Base-by-base conservation (phyloP, 169 alveolate species). In the Eimeria nieschulzi region DNA sequence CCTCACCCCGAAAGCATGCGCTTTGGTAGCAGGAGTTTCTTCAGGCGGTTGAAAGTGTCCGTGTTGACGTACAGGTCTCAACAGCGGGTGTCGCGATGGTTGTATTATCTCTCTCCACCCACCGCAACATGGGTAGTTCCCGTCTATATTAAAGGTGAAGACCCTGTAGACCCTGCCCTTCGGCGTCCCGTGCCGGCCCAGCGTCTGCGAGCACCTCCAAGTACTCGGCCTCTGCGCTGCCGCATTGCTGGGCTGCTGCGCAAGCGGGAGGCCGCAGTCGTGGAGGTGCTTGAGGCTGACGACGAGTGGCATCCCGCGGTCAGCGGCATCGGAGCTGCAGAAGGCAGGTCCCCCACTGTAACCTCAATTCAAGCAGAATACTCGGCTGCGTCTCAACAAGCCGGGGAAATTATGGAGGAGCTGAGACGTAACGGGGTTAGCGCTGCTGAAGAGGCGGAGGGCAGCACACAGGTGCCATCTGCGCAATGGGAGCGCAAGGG, bases 51-150 rank as follows among this genome's bases (percentile, higher is more conserved):
- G 46, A 33, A 33, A 1, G 46, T 33, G 0, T 33, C 46, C 46
- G 0, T 33, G 46, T 33, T 33, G 46, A 3, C 46, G 46, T 33
- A 15, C 85, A 76, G 85, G 9, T 17, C 56, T 9, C 85, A 76
- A 5, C 85, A 76, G 70, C 39, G 17, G 7, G 85, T 76, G 70
- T 54, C 85, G 39, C 13, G 51, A 21, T 76, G 85, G 85, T 46
- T 76, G 25, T 68, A 21, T 64, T 76, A 51, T 64, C 85, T 76
- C n/a, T 76, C 85, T 53, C 85, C 85, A 7, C 85, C 70, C 39
- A 53, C 51, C 26, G 85, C 85, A 19, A 76, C 85, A 46, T 76
- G 85, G 85, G 70, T 76, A 59, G 63, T 76, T 26, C 85, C 85
- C 46, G 85, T 33, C 51, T 1, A 13, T 7, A 61, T 68, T 26